Evolutionary conservation across 768 basidiomycete species (phyloP), one percentile per base, ranked within the genome.

Genomic region (Leccinum disarticulatum): DNA sequence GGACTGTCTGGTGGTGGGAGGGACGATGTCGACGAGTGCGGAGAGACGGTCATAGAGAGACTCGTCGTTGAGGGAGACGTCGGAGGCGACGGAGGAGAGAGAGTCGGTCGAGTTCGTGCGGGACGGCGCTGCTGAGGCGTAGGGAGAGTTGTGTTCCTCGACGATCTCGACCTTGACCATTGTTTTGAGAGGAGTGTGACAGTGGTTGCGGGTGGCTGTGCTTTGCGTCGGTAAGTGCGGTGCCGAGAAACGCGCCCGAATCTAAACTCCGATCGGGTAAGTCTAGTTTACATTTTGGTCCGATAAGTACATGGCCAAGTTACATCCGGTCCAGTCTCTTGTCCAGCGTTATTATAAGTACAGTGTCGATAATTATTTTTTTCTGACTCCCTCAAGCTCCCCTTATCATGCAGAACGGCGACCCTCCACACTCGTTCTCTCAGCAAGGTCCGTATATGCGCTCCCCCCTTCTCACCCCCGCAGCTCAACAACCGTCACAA

Each of bases 161-260:
- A 91, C 87, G 70, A 91, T 90, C 77, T 93, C 86, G 66, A 97
- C 91, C 67, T 94, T 94, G 84, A 97, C 95, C 94, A 95, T 95
- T 95, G 77, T 43, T 43, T 43, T 33, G 19, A 31, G 30, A 47
- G 22, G 2, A 1, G 25, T 25, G 17, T 3, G 31, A 22, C 22
- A 50, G 17, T 1, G 50, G 0, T 5, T 1, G 11, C 48, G 59
- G 11, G 61, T 67, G 65, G 67, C 67, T 31, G 64, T 63, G 67
- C 64, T 62, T 58, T 51, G 54, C 49, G 53, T 61, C 53, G 64
- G 66, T 61, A 62, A 62, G 41, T 56, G 59, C 72, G 73, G 70
- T 68, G 68, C 73, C 70, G 73, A 68, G 47, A 15, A 28, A n/a
- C 52, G 48, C 41, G 47, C 49, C 57, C 55, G 54, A 55, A 61